Conservation (phyloP, 805 yeast species). For the Metschnikowia continentalis region DNA sequence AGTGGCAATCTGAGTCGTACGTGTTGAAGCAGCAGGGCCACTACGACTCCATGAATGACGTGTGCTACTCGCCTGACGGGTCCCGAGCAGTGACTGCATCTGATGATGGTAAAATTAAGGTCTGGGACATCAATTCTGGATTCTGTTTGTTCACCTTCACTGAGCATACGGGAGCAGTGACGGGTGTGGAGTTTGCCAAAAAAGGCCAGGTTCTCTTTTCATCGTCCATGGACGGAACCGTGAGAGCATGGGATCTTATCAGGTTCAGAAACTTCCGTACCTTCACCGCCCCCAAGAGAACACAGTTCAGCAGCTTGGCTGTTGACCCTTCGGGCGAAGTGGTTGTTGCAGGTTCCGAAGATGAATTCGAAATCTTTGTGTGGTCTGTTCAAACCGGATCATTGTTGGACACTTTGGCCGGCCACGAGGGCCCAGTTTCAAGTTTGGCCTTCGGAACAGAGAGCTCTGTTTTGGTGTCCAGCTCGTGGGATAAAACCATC, state of each 20-base stretch:
- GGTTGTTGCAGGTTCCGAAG: constrained; percentile 90
- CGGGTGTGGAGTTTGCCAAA: constrained; percentile 82
- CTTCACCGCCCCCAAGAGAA: constrained; percentile 83
- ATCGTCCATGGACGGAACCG: constrained; percentile 92
- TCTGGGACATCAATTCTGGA: constrained; percentile 93
- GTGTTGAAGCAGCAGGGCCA: constrained; percentile 96
- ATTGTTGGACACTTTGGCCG: constrained; percentile 78
- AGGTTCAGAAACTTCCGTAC: constrained; percentile 93
- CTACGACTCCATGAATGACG: constrained; percentile 80
- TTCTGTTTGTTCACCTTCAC: constrained; percentile 89
- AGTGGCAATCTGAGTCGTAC: constrained; percentile 98
- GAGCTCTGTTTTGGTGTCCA: constrained; percentile 73
- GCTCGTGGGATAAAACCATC: constrained; percentile 95
- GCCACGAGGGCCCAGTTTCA: constrained; percentile 95
- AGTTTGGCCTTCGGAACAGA: constrained; percentile 81
- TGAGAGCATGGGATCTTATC: constrained; percentile 93
- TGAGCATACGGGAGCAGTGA: constrained; percentile 86
- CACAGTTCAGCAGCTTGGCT: constrained; percentile 84
- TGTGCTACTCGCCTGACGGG: constrained; percentile 93
- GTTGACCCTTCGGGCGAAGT: constrained; percentile 97
- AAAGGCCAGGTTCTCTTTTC: constrained; percentile 89
- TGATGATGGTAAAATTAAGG: constrained; percentile 94
- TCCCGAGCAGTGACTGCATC: constrained; percentile 87
- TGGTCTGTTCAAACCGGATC: constrained; percentile 98
- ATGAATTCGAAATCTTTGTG: constrained; percentile 83